phyloP scores from a whole-genome alignment of 768 basidiomycete species.

The Sporobolomyces pararoseus region DNA sequence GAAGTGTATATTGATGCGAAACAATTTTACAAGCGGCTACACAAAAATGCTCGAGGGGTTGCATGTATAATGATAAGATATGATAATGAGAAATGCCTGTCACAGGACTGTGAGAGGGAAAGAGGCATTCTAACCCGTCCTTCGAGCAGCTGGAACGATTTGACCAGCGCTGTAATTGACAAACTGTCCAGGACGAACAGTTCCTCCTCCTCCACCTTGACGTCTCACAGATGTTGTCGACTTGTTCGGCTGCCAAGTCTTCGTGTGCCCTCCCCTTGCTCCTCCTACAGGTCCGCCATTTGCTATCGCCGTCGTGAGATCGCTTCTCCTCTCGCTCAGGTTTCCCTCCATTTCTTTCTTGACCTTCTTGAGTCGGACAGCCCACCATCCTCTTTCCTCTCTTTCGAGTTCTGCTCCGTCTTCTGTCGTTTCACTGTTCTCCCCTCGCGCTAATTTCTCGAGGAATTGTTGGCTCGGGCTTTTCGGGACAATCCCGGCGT shows the following conservation, averaged over 20 bases:
- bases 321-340: neutral
- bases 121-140: too few species aligned
- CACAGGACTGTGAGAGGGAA: too few species aligned
- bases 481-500: constrained; percentile 56
- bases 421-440: constrained; percentile 22
- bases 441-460: constrained; percentile 48
- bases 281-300: neutral
- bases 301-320: neutral
- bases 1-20: too few species aligned
- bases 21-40: too few species aligned
- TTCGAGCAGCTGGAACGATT: neutral
- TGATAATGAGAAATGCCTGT: too few species aligned
- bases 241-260: neutral
- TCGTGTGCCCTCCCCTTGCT: constrained; percentile 1
- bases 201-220: neutral
- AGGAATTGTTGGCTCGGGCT: constrained; percentile 65
- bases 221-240: too few species aligned
- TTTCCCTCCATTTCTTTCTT: constrained; percentile 34
- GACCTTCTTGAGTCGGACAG: constrained; percentile 62
- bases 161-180: constrained; percentile 1
- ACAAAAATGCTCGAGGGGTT: too few species aligned
- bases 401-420: constrained; percentile 53
- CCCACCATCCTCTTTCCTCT: constrained; percentile 73
- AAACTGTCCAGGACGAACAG: neutral
- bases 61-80: too few species aligned